These are phyloP conservation scores for Trichophyton equinum DNA, from an alignment of 2,329 filamentous ascomycete species.

Conservation along the genomic window DNA sequence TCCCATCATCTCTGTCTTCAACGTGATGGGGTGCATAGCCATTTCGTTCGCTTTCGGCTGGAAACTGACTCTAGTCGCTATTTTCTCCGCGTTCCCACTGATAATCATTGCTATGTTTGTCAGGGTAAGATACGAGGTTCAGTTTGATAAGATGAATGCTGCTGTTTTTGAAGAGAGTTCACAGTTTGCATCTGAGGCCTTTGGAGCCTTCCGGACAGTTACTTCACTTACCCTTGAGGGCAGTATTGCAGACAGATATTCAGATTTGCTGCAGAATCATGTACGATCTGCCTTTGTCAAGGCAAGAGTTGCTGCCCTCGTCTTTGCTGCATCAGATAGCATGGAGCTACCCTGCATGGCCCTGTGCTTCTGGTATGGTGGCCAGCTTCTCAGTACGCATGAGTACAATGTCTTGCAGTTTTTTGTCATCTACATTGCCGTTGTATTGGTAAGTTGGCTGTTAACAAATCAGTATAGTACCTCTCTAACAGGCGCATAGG, in stretches of 20 bases:
- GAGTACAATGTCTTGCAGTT: conserved; percentile 40
- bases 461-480: not conserved
- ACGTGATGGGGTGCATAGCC: conserved; percentile 49
- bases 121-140: conserved; percentile 50
- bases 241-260: conserved; percentile 50
- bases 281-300: conserved; percentile 48
- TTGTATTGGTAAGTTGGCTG: conserved; percentile 34
- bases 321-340: conserved; percentile 60
- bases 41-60: conserved; percentile 63
- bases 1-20: conserved; percentile 52
- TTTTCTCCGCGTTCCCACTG: conserved; percentile 46
- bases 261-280: conserved; percentile 46
- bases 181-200: conserved; percentile 61
- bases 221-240: conserved; percentile 57
- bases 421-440: conserved; percentile 51
- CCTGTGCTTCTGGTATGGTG: conserved; percentile 53
- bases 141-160: conserved; percentile 57
- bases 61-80: conserved; percentile 59
- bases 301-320: conserved; percentile 48
- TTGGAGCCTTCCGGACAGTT: conserved; percentile 62
- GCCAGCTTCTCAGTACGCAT: conserved; percentile 41
- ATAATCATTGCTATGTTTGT: conserved; percentile 39
- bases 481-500: conserved; percentile 27
- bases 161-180: conserved; percentile 59
- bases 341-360: conserved; percentile 52